Conservation (phyloP, 2,329 filamentous ascomycete species). For the Beauveria australis region DNA sequence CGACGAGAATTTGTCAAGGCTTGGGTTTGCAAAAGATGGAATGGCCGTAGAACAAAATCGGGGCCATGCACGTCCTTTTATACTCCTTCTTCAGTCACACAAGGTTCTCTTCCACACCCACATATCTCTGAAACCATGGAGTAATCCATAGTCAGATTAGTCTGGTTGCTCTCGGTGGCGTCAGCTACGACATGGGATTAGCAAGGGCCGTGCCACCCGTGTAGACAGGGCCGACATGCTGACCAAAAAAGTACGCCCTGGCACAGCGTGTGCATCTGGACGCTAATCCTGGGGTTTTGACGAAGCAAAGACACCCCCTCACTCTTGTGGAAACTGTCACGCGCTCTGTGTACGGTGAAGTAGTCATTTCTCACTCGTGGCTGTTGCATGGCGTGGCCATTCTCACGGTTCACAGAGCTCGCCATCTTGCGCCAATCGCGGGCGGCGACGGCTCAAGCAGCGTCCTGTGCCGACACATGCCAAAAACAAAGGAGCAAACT, state of each 20-base stretch:
- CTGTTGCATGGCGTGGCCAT: neutral
- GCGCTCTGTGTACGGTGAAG: too few species aligned
- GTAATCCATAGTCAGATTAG: neutral
- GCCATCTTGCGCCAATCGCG: neutral
- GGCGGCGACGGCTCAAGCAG: conserved; percentile 6
- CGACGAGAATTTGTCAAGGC: neutral
- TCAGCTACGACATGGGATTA: conserved; percentile 9
- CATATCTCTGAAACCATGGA: neutral
- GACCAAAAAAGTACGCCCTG: neutral
- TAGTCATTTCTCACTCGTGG: neutral
- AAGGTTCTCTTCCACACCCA: neutral
- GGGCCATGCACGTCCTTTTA: conserved; percentile 4
- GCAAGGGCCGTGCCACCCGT: conserved; percentile 7
- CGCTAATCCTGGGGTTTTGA: neutral
- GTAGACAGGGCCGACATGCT: neutral
- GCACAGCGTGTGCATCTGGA: neutral
- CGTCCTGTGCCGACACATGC: neutral
- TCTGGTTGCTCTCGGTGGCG: neutral
- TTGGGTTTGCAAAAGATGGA: neutral
- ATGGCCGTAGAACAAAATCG: neutral
- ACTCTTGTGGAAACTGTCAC: too few species aligned
- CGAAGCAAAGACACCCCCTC: neutral
- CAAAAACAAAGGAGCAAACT: neutral
- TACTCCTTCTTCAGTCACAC: neutral
- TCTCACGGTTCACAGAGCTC: neutral